Evolutionary conservation across 805 yeast species (phyloP).

Genomic region (Jamesozyma hellenica): DNA sequence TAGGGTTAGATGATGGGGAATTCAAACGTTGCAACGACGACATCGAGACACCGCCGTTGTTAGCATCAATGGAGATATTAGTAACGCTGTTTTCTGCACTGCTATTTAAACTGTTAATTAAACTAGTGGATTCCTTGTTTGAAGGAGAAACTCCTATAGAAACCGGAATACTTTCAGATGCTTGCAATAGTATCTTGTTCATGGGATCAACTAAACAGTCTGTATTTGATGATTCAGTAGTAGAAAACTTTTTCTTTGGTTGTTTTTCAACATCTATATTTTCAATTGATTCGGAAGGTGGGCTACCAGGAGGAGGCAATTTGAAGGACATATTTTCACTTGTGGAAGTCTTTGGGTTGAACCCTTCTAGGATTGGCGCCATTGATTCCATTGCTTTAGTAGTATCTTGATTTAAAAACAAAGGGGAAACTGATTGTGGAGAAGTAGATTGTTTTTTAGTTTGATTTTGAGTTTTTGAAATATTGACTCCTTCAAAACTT

Average conservation of each 20-base stretch:
- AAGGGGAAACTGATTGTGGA: background rate
- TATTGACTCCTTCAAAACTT: conserved; percentile 12
- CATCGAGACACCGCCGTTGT: background rate
- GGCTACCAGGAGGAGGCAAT: conserved; percentile 26
- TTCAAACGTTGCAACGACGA: background rate
- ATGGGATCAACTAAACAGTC: background rate
- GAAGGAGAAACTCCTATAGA: background rate
- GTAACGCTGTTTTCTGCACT: background rate
- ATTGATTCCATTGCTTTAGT: conserved; percentile 65
- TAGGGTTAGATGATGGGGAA: conserved; percentile 8
- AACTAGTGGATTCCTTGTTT: background rate
- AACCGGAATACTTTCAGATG: background rate
- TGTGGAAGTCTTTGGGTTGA: conserved; percentile 60
- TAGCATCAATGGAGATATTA: background rate
- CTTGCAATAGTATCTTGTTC: too few species aligned
- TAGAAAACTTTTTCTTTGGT: conserved; percentile 17
- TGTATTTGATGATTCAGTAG: conserved; percentile 13
- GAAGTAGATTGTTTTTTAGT: background rate
- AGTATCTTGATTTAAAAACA: conserved; percentile 17
- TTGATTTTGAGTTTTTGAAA: background rate
- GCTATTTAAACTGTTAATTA: too few species aligned
- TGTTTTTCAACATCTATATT: conserved; percentile 21
- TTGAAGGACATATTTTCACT: conserved; percentile 34
- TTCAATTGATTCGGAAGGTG: conserved; percentile 15
- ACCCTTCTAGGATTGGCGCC: conserved; percentile 68